Evolutionary conservation across 2,329 filamentous ascomycete genomes (phyloP), one percentile per base, ranked within the genome.

Genomic region (Botrytis hyacinthi): DNA sequence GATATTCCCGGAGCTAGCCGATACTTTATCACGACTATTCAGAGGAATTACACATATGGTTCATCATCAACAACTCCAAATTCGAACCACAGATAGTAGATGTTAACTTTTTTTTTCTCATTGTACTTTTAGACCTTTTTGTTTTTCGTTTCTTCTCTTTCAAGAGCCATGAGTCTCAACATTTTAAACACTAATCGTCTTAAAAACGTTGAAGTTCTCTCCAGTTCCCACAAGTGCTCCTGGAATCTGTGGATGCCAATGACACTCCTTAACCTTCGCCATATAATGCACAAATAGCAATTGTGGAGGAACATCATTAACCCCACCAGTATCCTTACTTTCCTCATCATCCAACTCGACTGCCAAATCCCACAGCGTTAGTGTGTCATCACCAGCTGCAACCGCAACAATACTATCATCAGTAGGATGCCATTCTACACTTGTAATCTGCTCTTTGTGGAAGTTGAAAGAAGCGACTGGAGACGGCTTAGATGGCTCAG

Each of bases 341-440:
- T 98, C 96, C 83, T 99, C 96, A 81, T 98, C 96, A 79, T 99
- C 96, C 75, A 98, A 82, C 86, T 99, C 96, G 73, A 98, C 96
- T 0, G 95, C 94, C 81, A 99, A 83, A 88, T 99, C 96, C 96
- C 96, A 98, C 46, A 98, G 85, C 1, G 96, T 98, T 46, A 98
- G 89, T 0, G 95, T 98, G 84, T 95, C 95, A 83, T 99, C 96
- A 62, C 92, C 96, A 0, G 94, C 93, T 35, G 93, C 95, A 60
- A 98, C 94, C 4, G 94, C 93, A 26, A 99, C 90, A 80, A 98
- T 97, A 81, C 93, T 97, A 86, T 99, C 95, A 80, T 99, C 96
- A 1, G 93, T 95, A 3, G 96, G 95, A 83, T 98, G 95, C 95
- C 96, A 99, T 84, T 98, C 95, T 57, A 99, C 89, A 78, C 92